Evolutionary conservation across 169 alveolate species (phyloP).

Genomic region (Cryptosporidium canis): DNA sequence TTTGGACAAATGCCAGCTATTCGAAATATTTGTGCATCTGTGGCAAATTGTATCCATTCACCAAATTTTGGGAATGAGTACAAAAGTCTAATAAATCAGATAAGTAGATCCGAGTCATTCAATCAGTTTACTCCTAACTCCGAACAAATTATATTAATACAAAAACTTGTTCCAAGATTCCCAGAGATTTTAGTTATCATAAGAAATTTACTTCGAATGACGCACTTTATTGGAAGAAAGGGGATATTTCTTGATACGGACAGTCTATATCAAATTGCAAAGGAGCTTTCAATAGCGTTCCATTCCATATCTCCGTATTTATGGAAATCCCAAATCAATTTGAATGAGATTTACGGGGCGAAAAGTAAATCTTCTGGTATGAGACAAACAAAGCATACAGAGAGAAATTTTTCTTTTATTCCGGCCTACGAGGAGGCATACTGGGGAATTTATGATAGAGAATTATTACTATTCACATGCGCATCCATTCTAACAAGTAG

Average conservation of each 20-base stretch:
- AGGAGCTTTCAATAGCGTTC: slow-evolving; percentile 40
- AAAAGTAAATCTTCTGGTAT: not conserved
- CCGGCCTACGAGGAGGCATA: slow-evolving; percentile 61
- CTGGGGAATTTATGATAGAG: slow-evolving; percentile 37
- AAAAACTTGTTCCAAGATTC: slow-evolving; percentile 52
- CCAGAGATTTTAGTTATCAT: slow-evolving; percentile 31
- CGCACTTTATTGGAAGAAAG: slow-evolving; percentile 13
- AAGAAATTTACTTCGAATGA: slow-evolving; percentile 26
- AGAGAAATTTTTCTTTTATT: not conserved
- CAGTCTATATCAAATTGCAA: slow-evolving; percentile 41
- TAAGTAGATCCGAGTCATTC: not conserved
- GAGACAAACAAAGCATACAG: not conserved
- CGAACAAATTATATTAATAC: slow-evolving; percentile 18
- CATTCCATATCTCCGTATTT: slow-evolving; percentile 65
- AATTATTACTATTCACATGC: slow-evolving; percentile 18
- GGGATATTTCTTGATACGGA: slow-evolving; percentile 5
- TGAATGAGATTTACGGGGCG: not conserved
- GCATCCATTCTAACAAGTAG: slow-evolving; percentile 54
- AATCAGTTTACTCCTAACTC: slow-evolving; percentile 9
- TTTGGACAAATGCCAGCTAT: slow-evolving; percentile 15
- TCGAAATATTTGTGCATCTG: slow-evolving; percentile 12
- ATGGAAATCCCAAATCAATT: slow-evolving; percentile 18
- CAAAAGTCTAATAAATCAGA: not conserved
- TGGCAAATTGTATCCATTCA: slow-evolving; percentile 15
- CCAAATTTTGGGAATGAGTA: not conserved